These are phyloP conservation scores for Colletotrichum sublineola DNA, from an alignment of 2,329 filamentous ascomycete genomes.

Conservation along the genomic window DNA sequence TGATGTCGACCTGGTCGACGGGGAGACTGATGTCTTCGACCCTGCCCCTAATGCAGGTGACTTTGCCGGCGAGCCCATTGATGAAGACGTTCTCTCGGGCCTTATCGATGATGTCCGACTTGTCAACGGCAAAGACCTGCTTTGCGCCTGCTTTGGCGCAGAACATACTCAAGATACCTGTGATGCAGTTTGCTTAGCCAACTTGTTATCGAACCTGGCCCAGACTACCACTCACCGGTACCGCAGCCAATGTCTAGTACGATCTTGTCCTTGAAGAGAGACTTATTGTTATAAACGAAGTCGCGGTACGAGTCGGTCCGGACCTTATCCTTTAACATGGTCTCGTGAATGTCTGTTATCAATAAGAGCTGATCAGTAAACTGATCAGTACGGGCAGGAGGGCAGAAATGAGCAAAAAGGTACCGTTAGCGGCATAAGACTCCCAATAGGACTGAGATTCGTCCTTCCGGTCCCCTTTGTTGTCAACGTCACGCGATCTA, in stretches of 20 bases:
- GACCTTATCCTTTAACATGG: constrained; percentile 92
- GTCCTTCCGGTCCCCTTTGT: constrained; percentile 47
- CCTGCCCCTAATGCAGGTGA: constrained; percentile 85
- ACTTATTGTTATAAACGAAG: constrained; percentile 93
- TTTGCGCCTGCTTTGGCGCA: constrained; percentile 90
- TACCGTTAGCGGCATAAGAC: constrained; percentile 73
- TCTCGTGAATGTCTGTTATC: constrained; percentile 85
- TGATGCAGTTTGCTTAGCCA: constrained; percentile 1
- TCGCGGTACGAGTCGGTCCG: constrained; percentile 94
- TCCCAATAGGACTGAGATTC: constrained; percentile 68
- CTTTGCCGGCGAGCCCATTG: constrained; percentile 80
- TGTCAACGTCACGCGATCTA: constrained; percentile 42
- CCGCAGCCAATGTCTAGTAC: constrained; percentile 94
- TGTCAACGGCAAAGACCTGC: constrained; percentile 91
- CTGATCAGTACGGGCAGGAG: neutral
- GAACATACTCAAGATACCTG: constrained; percentile 92
- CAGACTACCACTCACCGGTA: constrained; percentile 62
- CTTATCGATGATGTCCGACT: constrained; percentile 89
- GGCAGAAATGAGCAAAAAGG: constrained; percentile 1
- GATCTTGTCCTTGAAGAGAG: constrained; percentile 86
- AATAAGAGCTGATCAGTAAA: constrained; percentile 14
- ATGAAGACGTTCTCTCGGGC: constrained; percentile 86
- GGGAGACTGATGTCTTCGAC: constrained; percentile 89
- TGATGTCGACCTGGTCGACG: constrained; percentile 88
- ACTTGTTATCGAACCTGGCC: neutral